Evolutionary conservation across 2,329 filamentous ascomycete genomes (phyloP).

Genomic region (Claviceps sorghi): DNA sequence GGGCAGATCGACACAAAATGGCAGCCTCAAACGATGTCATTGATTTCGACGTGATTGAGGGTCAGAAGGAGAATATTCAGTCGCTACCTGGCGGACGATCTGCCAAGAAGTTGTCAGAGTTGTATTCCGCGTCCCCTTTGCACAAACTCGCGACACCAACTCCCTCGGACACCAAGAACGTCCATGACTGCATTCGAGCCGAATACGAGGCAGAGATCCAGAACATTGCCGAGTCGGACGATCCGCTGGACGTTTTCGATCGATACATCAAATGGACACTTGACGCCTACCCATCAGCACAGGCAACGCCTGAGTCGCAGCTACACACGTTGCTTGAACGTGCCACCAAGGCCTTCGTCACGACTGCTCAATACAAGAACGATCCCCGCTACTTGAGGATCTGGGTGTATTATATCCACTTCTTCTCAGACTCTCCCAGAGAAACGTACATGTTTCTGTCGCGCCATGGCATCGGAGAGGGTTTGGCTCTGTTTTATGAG

Average conservation of each 20-base stretch:
- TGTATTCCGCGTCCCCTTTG: slow-evolving; percentile 55
- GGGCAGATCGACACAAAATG: slow-evolving; percentile 25
- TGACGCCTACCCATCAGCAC: slow-evolving; percentile 84
- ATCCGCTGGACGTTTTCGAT: slow-evolving; percentile 89
- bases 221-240: slow-evolving; percentile 71
- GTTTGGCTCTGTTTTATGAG: slow-evolving; percentile 85
- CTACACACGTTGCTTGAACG: slow-evolving; percentile 79
- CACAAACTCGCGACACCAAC: slow-evolving; percentile 47
- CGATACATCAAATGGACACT: slow-evolving; percentile 95
- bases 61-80: slow-evolving; percentile 96
- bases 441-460: slow-evolving; percentile 88
- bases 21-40: slow-evolving; percentile 39
- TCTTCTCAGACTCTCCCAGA: slow-evolving; percentile 85
- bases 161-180: slow-evolving; percentile 57
- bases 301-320: slow-evolving; percentile 83
- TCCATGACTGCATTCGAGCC: slow-evolving; percentile 65
- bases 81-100: slow-evolving; percentile 76
- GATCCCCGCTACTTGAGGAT: slow-evolving; percentile 86
- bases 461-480: slow-evolving; percentile 74
- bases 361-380: slow-evolving; percentile 80
- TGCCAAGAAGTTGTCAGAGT: slow-evolving; percentile 71
- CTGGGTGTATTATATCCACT: slow-evolving; percentile 85
- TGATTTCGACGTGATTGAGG: slow-evolving; percentile 85
- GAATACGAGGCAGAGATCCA: slow-evolving; percentile 77
- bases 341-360: slow-evolving; percentile 78